Evolutionary conservation across 2,329 filamentous ascomycete species (phyloP), one percentile per base, ranked within the genome.

Genomic region (Camptophora hylomeconis): DNA sequence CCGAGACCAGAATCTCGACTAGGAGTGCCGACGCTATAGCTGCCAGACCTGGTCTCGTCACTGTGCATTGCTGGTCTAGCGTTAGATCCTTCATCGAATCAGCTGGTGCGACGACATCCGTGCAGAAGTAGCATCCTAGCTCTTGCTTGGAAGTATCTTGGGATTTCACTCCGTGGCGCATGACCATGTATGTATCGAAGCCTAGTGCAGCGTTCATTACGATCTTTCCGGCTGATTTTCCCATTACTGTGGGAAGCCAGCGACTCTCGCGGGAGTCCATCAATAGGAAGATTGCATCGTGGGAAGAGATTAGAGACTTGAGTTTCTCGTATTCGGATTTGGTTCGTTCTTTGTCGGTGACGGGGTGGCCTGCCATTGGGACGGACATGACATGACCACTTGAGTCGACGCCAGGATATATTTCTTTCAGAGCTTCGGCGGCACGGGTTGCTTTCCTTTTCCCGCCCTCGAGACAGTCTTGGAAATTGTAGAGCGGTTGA

Each of bases 121-220:
- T 95, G 58, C 89, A 98, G 56, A 95, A 98, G 53, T 98, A 98
- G 56, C 89, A 98, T 7, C 89, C 89, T 15, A 95, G 64, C 15
- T 81, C 73, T 17, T 25, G n/a, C 15, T 20, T 24, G 11, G 58
- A 65, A 7, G 69, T 62, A 28, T 64, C 59, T 22, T 57, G 52
- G 3, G 64, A 62, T 42, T 72, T 69, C 5, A 82, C 65, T 2
- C 89, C 89, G 53, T 98, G 89, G 32, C 89, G 73, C 89, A 98
- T 95, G 19, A 93, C 84, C 2, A 98, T 84, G 46, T 82, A 98
- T 0, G 84, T 89, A 55, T 98, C 89, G 48, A 98, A 98, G 0
- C 89, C 89, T 3, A 98, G 67, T 2, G 89, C 89, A 5, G 87
- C 84, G 52, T 95, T 98, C 69, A 98, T 78, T 14, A 98, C 87